Evolutionary conservation across 306 rosid species (phyloP).

Genomic region (Rosa rugosa): DNA sequence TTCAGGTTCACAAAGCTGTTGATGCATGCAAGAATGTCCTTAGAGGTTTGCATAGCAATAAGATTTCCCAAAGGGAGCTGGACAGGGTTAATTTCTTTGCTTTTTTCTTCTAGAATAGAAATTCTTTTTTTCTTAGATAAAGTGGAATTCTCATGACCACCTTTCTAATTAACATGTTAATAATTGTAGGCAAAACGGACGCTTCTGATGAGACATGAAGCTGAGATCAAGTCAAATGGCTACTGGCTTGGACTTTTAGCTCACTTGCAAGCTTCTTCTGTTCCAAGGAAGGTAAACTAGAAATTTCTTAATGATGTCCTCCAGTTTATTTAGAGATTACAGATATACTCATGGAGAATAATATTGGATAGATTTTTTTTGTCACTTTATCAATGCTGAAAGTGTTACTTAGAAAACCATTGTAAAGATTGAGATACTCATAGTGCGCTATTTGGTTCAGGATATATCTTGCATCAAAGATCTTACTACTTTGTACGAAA

Average conservation of each 20-base stretch:
- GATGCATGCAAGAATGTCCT: slow-evolving; percentile 97
- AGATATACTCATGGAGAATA: neutral
- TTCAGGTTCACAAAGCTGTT: slow-evolving; percentile 94
- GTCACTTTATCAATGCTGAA: neutral
- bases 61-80: slow-evolving; percentile 85
- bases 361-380: neutral
- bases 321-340: slow-evolving; percentile 15
- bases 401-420: neutral
- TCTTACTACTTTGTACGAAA: slow-evolving; percentile 70
- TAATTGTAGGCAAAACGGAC: slow-evolving; percentile 80
- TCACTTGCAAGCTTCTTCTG: slow-evolving; percentile 93
- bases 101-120: neutral
- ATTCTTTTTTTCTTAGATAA: neutral
- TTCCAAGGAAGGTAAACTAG: slow-evolving; percentile 88
- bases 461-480: slow-evolving; percentile 95
- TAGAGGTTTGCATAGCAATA: slow-evolving; percentile 89
- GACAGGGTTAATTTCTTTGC: slow-evolving; percentile 73
- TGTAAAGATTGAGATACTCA: neutral
- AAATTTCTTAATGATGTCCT: slow-evolving; percentile 20
- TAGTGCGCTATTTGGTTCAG: slow-evolving; percentile 46
- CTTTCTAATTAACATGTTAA: neutral
- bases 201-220: slow-evolving; percentile 96
- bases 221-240: slow-evolving; percentile 94
- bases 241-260: slow-evolving; percentile 96
- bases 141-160: neutral